These are phyloP conservation scores for Silybum marianum DNA, from an alignment of 129 eudicot genomes.

Conservation along the genomic window DNA sequence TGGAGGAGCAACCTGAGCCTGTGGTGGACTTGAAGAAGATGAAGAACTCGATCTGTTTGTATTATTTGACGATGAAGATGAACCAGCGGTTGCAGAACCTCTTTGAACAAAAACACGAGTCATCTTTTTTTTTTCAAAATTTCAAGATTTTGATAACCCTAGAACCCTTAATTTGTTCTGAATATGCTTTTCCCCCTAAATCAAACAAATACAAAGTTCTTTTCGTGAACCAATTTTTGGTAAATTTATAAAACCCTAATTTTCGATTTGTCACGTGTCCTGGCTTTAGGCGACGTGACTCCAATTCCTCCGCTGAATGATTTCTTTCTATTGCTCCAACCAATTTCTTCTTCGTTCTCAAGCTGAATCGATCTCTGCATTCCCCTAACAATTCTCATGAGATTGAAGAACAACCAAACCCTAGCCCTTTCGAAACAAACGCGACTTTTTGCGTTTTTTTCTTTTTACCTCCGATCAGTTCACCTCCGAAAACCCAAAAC, in stretches of 20 bases:
- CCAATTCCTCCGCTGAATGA: constrained; percentile 72
- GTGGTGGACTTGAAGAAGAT: constrained; percentile 43
- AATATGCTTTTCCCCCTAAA: constrained; percentile 8
- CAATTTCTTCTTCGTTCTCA: constrained; percentile 48
- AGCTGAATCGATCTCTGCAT: constrained; percentile 79
- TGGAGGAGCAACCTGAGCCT: constrained; percentile 31
- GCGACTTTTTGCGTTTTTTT: constrained; percentile 28
- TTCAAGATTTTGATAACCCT: constrained; percentile 23
- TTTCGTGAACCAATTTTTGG: constrained; percentile 28
- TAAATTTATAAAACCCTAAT: constrained; percentile 40
- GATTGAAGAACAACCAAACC: constrained; percentile 55
- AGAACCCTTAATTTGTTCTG: constrained; percentile 3
- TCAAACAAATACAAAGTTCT: constrained; percentile 2
- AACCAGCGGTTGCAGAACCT: constrained; percentile 53
- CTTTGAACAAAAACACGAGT: constrained; percentile 92
- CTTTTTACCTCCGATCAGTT: constrained; percentile 26
- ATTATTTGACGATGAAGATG: constrained; percentile 55
- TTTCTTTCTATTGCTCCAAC: constrained; percentile 50
- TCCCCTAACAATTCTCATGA: constrained; percentile 99
- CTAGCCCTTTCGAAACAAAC: constrained; percentile 37
- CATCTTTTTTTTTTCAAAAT: constrained; percentile 37
- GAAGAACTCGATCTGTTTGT: constrained; percentile 53
- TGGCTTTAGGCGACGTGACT: constrained; percentile 78
- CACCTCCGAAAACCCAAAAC: constrained; percentile 17
- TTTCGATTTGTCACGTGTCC: constrained; percentile 83